Evolutionary conservation across 1,284 basidiomycete genomes (phyloP).

Genomic region (Boletus smithii): DNA sequence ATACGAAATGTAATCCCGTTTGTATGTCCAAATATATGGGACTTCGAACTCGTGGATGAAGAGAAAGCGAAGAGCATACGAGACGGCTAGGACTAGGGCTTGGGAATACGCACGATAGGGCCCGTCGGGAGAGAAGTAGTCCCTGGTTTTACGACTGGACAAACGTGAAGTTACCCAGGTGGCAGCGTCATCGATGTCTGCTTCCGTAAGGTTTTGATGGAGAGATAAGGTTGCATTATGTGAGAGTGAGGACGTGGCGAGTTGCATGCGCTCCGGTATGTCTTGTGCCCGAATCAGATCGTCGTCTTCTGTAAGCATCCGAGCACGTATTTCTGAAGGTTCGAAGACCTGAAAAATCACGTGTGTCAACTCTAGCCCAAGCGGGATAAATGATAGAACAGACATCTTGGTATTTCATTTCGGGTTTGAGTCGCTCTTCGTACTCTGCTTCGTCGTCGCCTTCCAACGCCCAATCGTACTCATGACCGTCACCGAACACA

Average conservation of each 20-base stretch:
- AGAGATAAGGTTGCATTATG: slow-evolving; percentile 63
- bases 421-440: slow-evolving; percentile 60
- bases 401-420: slow-evolving; percentile 89
- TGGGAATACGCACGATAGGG: slow-evolving; percentile 57
- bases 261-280: slow-evolving; percentile 95
- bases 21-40: slow-evolving; percentile 93
- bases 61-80: slow-evolving; percentile 77
- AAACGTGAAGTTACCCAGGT: slow-evolving; percentile 88
- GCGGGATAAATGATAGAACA: slow-evolving; percentile 32
- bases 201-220: slow-evolving; percentile 62
- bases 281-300: slow-evolving; percentile 89
- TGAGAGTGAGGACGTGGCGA: slow-evolving; percentile 83
- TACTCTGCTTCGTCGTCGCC: slow-evolving; percentile 67
- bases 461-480: slow-evolving; percentile 92
- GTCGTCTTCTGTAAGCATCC: slow-evolving; percentile 92
- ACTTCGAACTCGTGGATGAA: slow-evolving; percentile 91
- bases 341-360: slow-evolving; percentile 82
- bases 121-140: slow-evolving; percentile 69
- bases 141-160: slow-evolving; percentile 71
- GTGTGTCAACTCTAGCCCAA: slow-evolving; percentile 10
- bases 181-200: slow-evolving; percentile 78
- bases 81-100: slow-evolving; percentile 78
- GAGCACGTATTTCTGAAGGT: slow-evolving; percentile 91
- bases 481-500: slow-evolving; percentile 95
- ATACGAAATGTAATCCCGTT: slow-evolving; percentile 84